Percentiles rank a stretch among this genome's conserved stretches.
Evolutionary conservation across 352 stramenopile genomes (phyloP).

Genomic region (Hyaloperonospora brassicae): DNA sequence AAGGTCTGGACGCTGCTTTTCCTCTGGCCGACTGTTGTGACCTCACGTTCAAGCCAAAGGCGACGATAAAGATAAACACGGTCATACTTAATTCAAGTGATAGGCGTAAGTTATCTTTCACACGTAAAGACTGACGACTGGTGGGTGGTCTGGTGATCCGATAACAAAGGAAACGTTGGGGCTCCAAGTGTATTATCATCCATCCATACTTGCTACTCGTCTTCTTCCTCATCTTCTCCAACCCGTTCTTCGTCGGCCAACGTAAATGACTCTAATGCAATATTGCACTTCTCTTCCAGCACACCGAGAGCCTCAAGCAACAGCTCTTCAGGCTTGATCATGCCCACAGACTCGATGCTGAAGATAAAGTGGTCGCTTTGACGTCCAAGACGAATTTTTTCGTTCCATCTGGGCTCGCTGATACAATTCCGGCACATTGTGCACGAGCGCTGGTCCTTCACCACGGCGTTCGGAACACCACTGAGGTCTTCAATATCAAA

Average conservation of each 20-base stretch:
- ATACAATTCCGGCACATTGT: constrained; percentile 98
- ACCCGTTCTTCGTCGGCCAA: constrained; percentile 45
- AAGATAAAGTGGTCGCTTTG: constrained; percentile 97
- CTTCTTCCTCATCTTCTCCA: constrained; percentile 33
- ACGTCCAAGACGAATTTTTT: constrained; percentile 86
- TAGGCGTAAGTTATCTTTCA: no score
- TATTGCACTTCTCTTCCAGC: constrained; percentile 75
- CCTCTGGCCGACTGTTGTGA: constrained; percentile 1
- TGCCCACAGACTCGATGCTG: constrained; percentile 76
- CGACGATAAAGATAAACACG: no score
- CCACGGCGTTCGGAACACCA: constrained; percentile 59
- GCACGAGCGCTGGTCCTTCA: constrained; percentile 83
- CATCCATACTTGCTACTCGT: constrained; percentile 49
- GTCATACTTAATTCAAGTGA: no score
- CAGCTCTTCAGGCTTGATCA: constrained; percentile 81
- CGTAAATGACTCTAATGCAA: constrained; percentile 77
- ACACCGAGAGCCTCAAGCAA: constrained; percentile 72
- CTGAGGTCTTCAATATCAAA: constrained; percentile 90
- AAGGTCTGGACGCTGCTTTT: constrained; percentile 5
- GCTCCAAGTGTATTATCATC: background rate
- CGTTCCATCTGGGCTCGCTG: constrained; percentile 74
- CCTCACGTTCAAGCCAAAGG: constrained; percentile 3
- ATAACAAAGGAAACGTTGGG: no score
- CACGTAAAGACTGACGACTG: no score
- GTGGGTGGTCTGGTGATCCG: no score